Percentiles rank a stretch among this genome's conserved stretches.
These are phyloP conservation scores for Monosporozyma siamensis DNA, from an alignment of 805 yeast genomes.

Conservation along the genomic window DNA sequence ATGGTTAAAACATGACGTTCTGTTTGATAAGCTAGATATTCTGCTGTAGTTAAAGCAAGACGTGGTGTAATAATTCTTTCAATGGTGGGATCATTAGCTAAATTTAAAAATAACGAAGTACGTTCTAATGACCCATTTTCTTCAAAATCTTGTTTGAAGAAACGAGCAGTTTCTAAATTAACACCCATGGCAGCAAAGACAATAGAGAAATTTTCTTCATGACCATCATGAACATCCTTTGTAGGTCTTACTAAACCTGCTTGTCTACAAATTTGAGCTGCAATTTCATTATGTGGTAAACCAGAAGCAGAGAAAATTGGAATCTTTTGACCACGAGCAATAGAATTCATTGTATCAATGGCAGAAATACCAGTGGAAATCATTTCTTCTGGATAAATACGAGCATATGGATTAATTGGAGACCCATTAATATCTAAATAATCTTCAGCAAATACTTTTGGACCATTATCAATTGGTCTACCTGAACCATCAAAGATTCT, in stretches of 20 bases:
- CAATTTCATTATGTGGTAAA: constrained; percentile 98
- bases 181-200: constrained; percentile 99
- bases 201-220: constrained; percentile 97
- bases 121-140: constrained; percentile 98
- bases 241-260: constrained; percentile 99
- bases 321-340: constrained; percentile 99
- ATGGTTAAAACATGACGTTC: constrained; percentile 98
- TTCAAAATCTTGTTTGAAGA: constrained; percentile 98
- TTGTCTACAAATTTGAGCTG: constrained; percentile 99
- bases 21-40: constrained; percentile 96
- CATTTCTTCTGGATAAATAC: constrained; percentile 99
- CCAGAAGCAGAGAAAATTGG: constrained; percentile 99
- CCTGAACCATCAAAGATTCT: constrained; percentile 99
- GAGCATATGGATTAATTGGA: constrained; percentile 95
- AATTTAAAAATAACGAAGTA: constrained; percentile 89
- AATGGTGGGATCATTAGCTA: constrained; percentile 99
- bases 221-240: constrained; percentile 99
- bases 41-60: constrained; percentile 96
- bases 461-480: constrained; percentile 96
- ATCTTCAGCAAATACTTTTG: constrained; percentile 97
- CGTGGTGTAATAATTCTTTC: constrained; percentile 99
- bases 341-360: constrained; percentile 97
- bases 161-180: constrained; percentile 94
- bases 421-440: constrained; percentile 97
- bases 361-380: constrained; percentile 98